Base-by-base conservation (phyloP, 2,329 filamentous ascomycete genomes). In the Gremmenia infestans region DNA sequence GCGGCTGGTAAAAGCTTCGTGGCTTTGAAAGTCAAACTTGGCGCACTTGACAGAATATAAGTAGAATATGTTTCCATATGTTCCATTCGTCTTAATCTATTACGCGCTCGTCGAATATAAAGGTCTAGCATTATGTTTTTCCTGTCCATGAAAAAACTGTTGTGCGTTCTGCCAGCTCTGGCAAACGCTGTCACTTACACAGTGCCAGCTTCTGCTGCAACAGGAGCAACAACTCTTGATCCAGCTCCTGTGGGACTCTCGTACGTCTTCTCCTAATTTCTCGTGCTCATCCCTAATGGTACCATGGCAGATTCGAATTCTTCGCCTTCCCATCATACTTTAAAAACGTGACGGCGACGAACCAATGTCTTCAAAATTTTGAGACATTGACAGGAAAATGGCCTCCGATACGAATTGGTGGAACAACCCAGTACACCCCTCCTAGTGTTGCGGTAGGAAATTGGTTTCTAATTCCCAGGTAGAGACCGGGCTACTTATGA, bases 371-470 rank as follows among this genome's bases (percentile, higher is more conserved):
- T 5, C 65, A 74, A 23, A 82, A 82, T 61, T 74, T 80, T 61
- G 74, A 76, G 57, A 70, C 74, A 12, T 56, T 81, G 48, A 77
- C 74, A 0, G 80, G 79, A 2, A 71, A 69, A 11, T 80, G 76
- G 75, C 79, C 80, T 7, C 79, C 79, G 0, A 73, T 82, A 47
- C 72, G 80, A 50, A 81, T 83, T 53, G 81, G 81, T n/a, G 80
- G 80, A 2, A 83, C 80, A 0, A 82, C 80, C 0, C 79, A 82
- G 71, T 74, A 57, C 54, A 28, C 28, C n/a, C 8, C 3, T 23
- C 32, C 7, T 7, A 12, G 9, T 32, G 9, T 11, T 32, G 15
- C 50, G 2, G 23, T 22, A 5, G 37, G 11, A 28, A 6, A 37
- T 40, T 22, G 14, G 12, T 7, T n/a, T 40, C 17, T 57, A 43